A percentile compares a stretch with the other conserved stretches of the same genome.
phyloP scores from a whole-genome alignment of 192 early-diverging fungal species.

The Coemansia sp. region DNA sequence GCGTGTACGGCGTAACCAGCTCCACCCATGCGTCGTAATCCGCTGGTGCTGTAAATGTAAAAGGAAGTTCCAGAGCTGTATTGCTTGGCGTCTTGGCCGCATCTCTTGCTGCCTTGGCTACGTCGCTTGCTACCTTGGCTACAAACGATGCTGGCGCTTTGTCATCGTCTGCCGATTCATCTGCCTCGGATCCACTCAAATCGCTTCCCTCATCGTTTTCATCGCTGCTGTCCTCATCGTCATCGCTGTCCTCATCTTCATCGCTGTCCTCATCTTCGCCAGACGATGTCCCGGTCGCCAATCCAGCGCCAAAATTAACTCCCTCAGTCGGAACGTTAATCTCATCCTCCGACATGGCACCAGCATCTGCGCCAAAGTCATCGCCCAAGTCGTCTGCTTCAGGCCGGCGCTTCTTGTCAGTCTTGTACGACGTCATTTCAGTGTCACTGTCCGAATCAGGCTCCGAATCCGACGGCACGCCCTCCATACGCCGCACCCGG shows the following conservation, averaged over 20 bases:
- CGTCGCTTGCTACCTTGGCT: neutral
- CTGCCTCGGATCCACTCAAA: constrained; percentile 36
- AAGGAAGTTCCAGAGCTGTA: constrained; percentile 65
- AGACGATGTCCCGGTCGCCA: constrained; percentile 28
- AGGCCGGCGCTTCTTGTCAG: constrained; percentile 49
- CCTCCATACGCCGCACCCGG: constrained; percentile 82
- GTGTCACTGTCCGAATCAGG: constrained; percentile 60
- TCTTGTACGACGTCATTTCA: constrained; percentile 54
- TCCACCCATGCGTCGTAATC: constrained; percentile 68
- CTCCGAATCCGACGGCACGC: constrained; percentile 57
- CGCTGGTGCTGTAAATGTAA: constrained; percentile 79
- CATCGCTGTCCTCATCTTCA: constrained; percentile 37
- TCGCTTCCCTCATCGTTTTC: constrained; percentile 56
- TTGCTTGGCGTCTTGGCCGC: neutral
- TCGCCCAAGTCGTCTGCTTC: constrained; percentile 71
- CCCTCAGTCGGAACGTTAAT: constrained; percentile 39
- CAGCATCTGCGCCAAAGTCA: constrained; percentile 58
- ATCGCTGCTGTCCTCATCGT: constrained; percentile 53
- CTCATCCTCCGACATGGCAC: constrained; percentile 24
- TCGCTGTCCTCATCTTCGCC: constrained; percentile 25
- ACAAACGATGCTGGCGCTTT: constrained; percentile 3
- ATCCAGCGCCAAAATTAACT: constrained; percentile 37
- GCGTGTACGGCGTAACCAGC: constrained; percentile 61
- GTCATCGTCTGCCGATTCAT: constrained; percentile 19
- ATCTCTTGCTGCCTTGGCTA: constrained; percentile 4